Evolutionary conservation across 148 eudicot genomes (phyloP), one percentile per base, ranked within the genome.

Genomic region (Selenicereus undatus): DNA sequence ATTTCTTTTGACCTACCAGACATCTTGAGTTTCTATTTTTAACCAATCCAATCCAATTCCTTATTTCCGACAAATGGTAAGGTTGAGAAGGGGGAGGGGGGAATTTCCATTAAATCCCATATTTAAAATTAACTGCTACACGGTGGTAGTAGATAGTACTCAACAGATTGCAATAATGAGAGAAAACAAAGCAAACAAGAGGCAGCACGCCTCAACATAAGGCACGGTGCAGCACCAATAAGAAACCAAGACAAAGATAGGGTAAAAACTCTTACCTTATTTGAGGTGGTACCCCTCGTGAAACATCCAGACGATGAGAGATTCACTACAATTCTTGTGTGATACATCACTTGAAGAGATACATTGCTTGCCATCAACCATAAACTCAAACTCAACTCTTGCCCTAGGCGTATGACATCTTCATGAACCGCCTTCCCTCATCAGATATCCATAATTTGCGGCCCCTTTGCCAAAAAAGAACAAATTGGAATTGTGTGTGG

Each of bases 301-400:
- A 82, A 54, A 93, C 87, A 90, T 95, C 97, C 98, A 93, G 39
- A 95, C 91, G 82, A 95, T 82, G 65, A 95, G 88, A 14, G 97
- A 90, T 80, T 95, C 98, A 89, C 97, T 95, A 66, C 90, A 73
- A 81, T 91, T 93, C 86, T 88, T 89, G 81, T 79, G 86, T 27
- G 98, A 95, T 65, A 78, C 90, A 86, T 95, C 99, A 85, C 97
- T 93, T 9, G 97, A 92, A 75, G 97, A 92, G 60, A 95, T 90
- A 71, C 93, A 91, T 42, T 89, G 90, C 77, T 85, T 90, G 26
- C 90, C 92, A 78, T 87, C 91, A 81, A 62, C 75, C 78, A 89
- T 90, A 79, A 93, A 93, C 36, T 95, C 99, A 84, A 92, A 84
- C 83, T 95, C 99, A 75, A 95, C 95, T 82, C 93, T 90, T 93